These are phyloP conservation scores for Pseudevernia furfuracea DNA, from an alignment of 495 filamentous ascomycete genomes.

Conservation along the genomic window DNA sequence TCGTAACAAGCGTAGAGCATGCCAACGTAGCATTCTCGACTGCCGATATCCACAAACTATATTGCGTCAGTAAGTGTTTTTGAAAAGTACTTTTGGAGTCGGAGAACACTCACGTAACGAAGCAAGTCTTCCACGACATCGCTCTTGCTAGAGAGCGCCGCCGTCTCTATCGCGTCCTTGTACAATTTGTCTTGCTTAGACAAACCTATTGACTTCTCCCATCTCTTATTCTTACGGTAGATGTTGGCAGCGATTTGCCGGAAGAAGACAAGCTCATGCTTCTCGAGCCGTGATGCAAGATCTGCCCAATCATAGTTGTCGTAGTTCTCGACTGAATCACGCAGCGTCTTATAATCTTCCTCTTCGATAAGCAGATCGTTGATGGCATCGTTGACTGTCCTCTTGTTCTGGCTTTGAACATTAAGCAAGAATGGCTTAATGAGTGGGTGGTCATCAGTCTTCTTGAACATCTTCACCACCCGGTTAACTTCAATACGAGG, in stretches of 20 bases:
- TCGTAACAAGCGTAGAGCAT: constrained; percentile 99
- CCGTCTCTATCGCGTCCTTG: constrained; percentile 98
- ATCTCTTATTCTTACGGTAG: constrained; percentile 99
- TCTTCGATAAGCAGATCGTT: constrained; percentile 98
- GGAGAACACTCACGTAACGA: constrained; percentile 71
- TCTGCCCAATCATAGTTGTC: constrained; percentile 98
- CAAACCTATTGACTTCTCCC: constrained; percentile 98
- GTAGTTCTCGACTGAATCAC: constrained; percentile 95
- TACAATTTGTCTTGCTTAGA: constrained; percentile 99
- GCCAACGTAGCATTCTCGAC: constrained; percentile 96
- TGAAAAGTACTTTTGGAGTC: constrained; percentile 3
- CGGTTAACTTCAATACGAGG: constrained; percentile 95
- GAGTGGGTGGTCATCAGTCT: constrained; percentile 94
- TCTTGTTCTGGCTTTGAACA: constrained; percentile 96
- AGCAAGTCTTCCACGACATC: constrained; percentile 94
- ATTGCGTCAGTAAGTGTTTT: constrained; percentile 19
- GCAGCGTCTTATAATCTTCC: constrained; percentile 97
- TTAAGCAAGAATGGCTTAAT: constrained; percentile 99
- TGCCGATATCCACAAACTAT: constrained; percentile 98
- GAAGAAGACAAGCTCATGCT: constrained; percentile 98
- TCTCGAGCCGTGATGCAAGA: constrained; percentile 88
- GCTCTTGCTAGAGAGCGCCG: constrained; percentile 84
- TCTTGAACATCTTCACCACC: constrained; percentile 96
- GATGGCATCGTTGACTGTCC: constrained; percentile 93
- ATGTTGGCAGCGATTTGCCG: constrained; percentile 96